phyloP scores from a whole-genome alignment of 352 stramenopile genomes.

The Elongisporangium senticosum region DNA sequence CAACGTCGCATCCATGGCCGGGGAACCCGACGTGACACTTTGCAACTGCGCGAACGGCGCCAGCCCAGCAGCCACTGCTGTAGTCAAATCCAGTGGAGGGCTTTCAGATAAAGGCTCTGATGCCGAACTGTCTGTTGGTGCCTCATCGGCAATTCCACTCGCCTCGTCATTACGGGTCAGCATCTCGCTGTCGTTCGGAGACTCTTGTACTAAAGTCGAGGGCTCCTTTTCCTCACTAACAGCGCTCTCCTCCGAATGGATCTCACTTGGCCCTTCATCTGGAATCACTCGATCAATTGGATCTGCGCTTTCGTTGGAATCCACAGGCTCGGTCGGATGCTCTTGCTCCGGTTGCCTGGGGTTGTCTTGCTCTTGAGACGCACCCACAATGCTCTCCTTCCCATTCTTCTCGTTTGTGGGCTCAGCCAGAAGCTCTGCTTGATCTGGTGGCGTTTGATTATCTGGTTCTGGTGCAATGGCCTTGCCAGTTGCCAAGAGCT shows the following conservation, averaged over 20 bases:
- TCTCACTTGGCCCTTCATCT: not conserved
- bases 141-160: conserved; percentile 1
- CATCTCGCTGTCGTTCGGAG: not conserved
- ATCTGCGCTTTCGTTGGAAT: not conserved
- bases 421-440: not conserved
- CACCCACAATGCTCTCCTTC: too few relatives aligned
- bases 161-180: not conserved
- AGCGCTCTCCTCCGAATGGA: not conserved
- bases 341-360: not conserved
- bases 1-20: conserved; percentile 40
- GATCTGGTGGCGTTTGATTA: not conserved
- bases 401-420: not conserved
- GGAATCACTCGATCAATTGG: not conserved
- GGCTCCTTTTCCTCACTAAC: not conserved
- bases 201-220: not conserved
- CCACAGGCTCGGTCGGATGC: too few relatives aligned
- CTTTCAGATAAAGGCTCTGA: not conserved
- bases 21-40: conserved; percentile 32
- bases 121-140: conserved; percentile 4
- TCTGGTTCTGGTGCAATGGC: not conserved
- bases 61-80: conserved; percentile 5
- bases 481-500: not conserved
- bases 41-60: conserved; percentile 42
- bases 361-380: not conserved
- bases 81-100: not conserved